Percentiles rank a stretch among this genome's conserved stretches.
Conservation (phyloP, 2,329 filamentous ascomycete genomes). For the Fusarium sp. region DNA sequence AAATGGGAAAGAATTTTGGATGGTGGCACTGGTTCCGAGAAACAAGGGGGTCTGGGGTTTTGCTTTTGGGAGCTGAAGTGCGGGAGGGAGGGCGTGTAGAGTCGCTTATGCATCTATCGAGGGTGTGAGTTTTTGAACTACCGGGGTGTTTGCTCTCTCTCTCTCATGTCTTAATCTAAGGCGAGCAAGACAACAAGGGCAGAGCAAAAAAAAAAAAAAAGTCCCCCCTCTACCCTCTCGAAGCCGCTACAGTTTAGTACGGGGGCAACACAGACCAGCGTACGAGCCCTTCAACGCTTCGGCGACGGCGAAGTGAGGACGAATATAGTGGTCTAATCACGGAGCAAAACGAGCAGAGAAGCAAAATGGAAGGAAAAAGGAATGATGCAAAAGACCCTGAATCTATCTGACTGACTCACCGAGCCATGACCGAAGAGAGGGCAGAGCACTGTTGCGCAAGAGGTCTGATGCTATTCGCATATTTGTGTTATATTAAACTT, state of each 20-base stretch:
- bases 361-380: background rate
- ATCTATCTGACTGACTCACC: slow-evolving; percentile 28
- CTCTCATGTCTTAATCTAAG: slow-evolving; percentile 27
- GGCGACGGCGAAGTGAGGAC: slow-evolving; percentile 43
- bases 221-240: background rate
- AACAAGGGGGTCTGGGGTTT: slow-evolving; percentile 35
- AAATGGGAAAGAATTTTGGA: background rate
- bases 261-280: slow-evolving; percentile 43
- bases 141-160: slow-evolving; percentile 1
- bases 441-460: slow-evolving; percentile 1
- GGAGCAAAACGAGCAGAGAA: background rate
- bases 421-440: background rate
- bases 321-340: slow-evolving; percentile 9
- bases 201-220: background rate
- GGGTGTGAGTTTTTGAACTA: slow-evolving; percentile 25
- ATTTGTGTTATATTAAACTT: background rate
- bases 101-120: slow-evolving; percentile 25
- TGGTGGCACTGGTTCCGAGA: slow-evolving; percentile 24
- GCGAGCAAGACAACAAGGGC: slow-evolving; percentile 11
- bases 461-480: slow-evolving; percentile 17
- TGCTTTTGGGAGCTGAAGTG: slow-evolving; percentile 35
- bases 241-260: slow-evolving; percentile 19
- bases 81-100: slow-evolving; percentile 30
- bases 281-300: slow-evolving; percentile 42
- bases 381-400: slow-evolving; percentile 18